Conservation (phyloP, 495 filamentous ascomycete genomes). For the Oleoguttula mirabilis region DNA sequence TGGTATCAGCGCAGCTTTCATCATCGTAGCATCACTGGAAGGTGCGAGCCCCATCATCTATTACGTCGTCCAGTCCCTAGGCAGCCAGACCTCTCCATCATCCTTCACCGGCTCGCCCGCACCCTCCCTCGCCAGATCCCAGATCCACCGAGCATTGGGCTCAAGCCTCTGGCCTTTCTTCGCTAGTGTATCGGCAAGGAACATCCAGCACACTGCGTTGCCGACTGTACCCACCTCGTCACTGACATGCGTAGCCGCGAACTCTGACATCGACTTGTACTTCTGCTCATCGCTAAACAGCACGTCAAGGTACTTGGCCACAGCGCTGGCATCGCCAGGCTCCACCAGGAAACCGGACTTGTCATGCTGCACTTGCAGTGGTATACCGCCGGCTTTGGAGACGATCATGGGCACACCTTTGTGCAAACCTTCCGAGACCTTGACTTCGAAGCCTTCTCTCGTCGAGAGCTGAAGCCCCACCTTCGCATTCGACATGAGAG, state of each 20-base stretch:
- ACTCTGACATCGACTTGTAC: slow-evolving; percentile 56
- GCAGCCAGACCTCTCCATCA: no score
- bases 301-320: slow-evolving; percentile 56
- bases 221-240: slow-evolving; percentile 80
- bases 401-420: slow-evolving; percentile 77
- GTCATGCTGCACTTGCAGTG: slow-evolving; percentile 61
- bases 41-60: no score
- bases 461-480: no score
- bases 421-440: slow-evolving; percentile 78
- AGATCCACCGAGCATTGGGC: no score
- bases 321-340: slow-evolving; percentile 57
- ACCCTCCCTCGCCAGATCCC: no score
- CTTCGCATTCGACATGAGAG: no score
- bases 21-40: no score
- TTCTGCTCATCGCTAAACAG: slow-evolving; percentile 55
- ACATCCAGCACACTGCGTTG: slow-evolving; percentile 67
- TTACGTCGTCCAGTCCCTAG: no score
- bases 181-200: no score
- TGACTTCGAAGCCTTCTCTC: slow-evolving; percentile 84
- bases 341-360: slow-evolving; percentile 70
- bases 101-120: no score
- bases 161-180: no score
- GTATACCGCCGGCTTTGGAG: slow-evolving; percentile 67
- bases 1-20: no score
- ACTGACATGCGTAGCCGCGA: slow-evolving; percentile 52